Evolutionary conservation across 2,329 filamentous ascomycete genomes (phyloP).

Genomic region (Rhynchosporium secalis): DNA sequence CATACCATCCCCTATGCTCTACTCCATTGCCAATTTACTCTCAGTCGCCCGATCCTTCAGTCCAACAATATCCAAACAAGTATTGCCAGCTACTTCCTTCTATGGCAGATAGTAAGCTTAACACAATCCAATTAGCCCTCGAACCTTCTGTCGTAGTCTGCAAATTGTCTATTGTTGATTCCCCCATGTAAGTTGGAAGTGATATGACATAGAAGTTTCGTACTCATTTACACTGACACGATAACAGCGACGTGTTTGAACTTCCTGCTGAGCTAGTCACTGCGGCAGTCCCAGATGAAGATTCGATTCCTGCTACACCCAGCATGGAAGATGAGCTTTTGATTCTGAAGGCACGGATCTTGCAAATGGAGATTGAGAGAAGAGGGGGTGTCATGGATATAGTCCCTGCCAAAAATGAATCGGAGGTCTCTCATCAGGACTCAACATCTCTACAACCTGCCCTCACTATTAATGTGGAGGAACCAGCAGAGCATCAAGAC

Average conservation of each 20-base stretch:
- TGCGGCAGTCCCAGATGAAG: constrained; percentile 8
- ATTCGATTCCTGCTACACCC: constrained; percentile 15
- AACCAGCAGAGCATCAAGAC: not conserved
- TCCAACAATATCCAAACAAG: not conserved
- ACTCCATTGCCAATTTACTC: constrained; percentile 14
- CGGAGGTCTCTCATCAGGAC: not conserved
- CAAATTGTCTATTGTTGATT: constrained; percentile 3
- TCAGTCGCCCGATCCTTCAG: not conserved
- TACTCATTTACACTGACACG: not conserved
- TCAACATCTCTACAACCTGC: not conserved
- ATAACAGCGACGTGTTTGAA: constrained; percentile 12
- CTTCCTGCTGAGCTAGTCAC: constrained; percentile 13
- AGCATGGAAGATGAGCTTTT: constrained; percentile 34
- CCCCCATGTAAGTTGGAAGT: not conserved
- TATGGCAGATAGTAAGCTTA: not conserved
- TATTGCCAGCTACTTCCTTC: not conserved
- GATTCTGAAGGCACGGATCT: constrained; percentile 31
- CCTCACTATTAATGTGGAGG: not conserved
- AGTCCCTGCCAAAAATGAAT: not conserved
- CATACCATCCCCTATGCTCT: constrained; percentile 12
- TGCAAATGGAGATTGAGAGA: constrained; percentile 36
- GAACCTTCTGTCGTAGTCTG: not conserved
- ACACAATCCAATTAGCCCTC: not conserved
- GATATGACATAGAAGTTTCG: too few relatives aligned
- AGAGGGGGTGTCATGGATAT: constrained; percentile 16